phyloP scores from a whole-genome alignment of 2,329 filamentous ascomycete genomes.

The Aureobasidium sp. region DNA sequence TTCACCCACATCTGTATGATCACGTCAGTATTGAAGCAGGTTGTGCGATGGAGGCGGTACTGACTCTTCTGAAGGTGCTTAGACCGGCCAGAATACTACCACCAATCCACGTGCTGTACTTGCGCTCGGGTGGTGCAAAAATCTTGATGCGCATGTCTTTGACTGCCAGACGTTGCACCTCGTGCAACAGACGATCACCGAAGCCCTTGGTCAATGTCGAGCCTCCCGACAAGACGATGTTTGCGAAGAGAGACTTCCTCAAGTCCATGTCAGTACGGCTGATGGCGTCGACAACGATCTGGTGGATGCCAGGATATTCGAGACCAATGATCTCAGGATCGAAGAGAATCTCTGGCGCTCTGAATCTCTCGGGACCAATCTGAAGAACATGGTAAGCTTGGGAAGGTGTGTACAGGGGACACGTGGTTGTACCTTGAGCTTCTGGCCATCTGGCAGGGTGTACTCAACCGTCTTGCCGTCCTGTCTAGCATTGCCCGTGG shows the following conservation, averaged over 20 bases:
- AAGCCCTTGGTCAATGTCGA: slow-evolving; percentile 96
- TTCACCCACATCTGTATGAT: slow-evolving; percentile 90
- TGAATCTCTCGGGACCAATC: slow-evolving; percentile 89
- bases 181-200: slow-evolving; percentile 81
- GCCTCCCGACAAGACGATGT: slow-evolving; percentile 93
- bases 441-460: slow-evolving; percentile 83
- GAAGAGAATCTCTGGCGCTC: slow-evolving; percentile 94
- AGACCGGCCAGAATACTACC: slow-evolving; percentile 93
- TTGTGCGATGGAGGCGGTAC: slow-evolving; percentile 24
- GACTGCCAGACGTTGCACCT: slow-evolving; percentile 87
- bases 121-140: slow-evolving; percentile 91
- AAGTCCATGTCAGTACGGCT: slow-evolving; percentile 92
- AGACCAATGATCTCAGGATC: slow-evolving; percentile 95
- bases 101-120: slow-evolving; percentile 99
- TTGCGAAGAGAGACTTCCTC: slow-evolving; percentile 86
- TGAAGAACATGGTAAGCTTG: slow-evolving; percentile 31
- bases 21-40: slow-evolving; percentile 2
- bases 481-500: slow-evolving; percentile 57
- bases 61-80: slow-evolving; percentile 96
- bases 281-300: slow-evolving; percentile 96
- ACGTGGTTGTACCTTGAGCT: slow-evolving; percentile 61
- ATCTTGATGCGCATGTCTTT: slow-evolving; percentile 99
- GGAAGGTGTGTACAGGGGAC: not conserved
- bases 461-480: slow-evolving; percentile 81
- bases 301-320: slow-evolving; percentile 94